A percentile compares a stretch with the other conserved stretches of the same genome.
Conservation (phyloP, 306 rosid genomes). For the Medicago lupulina region DNA sequence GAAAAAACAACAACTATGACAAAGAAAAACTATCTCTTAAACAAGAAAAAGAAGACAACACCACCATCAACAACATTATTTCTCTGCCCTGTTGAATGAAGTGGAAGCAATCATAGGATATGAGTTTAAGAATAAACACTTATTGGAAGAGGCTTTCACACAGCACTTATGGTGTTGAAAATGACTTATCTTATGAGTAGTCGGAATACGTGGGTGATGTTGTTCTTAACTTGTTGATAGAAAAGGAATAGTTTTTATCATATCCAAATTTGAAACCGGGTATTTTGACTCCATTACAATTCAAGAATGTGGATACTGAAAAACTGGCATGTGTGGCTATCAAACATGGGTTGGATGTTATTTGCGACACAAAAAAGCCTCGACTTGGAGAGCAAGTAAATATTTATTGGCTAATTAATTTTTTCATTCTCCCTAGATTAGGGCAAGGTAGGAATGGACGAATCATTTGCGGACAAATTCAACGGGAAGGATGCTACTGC, state of each 20-base stretch:
- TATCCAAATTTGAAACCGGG: not conserved
- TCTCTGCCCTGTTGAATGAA: not conserved
- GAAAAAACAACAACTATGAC: no score
- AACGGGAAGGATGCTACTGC: no score
- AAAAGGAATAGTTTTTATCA: not conserved
- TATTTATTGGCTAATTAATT: no score
- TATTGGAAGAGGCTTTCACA: conserved; percentile 7
- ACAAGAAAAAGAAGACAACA: no score
- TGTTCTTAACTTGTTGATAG: not conserved
- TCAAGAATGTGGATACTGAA: not conserved
- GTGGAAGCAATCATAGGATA: not conserved
- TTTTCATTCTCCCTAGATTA: not conserved
- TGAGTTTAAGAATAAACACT: not conserved
- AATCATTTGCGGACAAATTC: no score
- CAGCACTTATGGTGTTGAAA: not conserved
- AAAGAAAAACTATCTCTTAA: no score
- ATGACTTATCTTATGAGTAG: not conserved
- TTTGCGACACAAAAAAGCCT: no score
- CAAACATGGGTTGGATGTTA: not conserved
- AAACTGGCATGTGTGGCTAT: not conserved
- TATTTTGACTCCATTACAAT: not conserved
- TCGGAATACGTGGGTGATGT: not conserved
- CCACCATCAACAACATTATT: not conserved
- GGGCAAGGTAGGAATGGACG: not conserved
- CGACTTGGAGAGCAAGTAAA: no score